A percentile compares a stretch with the other conserved stretches of the same genome.
Evolutionary conservation across 75 land plant species (phyloP).

Genomic region (Sequoia sempervirens): DNA sequence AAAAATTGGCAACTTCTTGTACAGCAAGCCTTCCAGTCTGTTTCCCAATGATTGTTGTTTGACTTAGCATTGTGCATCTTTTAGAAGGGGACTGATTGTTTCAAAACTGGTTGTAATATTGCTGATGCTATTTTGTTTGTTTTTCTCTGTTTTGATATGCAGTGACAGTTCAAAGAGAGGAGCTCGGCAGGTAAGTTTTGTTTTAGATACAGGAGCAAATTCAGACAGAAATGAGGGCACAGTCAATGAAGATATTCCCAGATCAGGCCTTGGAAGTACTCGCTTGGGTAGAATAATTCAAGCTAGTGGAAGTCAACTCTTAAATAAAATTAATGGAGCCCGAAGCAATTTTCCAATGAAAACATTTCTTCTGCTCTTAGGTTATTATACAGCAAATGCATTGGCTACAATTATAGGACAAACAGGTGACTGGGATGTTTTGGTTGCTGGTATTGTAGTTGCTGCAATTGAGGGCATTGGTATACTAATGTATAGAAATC

Average conservation of each 20-base stretch:
- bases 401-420: constrained; percentile 93
- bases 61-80: background rate
- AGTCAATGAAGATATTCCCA: constrained; percentile 21
- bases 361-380: constrained; percentile 84
- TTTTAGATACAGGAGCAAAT: constrained; percentile 47
- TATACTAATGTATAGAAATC: constrained; percentile 72
- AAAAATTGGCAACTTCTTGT: background rate
- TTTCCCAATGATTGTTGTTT: background rate
- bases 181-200: constrained; percentile 25
- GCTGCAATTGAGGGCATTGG: constrained; percentile 97
- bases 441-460: constrained; percentile 90
- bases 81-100: background rate
- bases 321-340: constrained; percentile 63
- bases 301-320: constrained; percentile 49
- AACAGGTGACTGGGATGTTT: constrained; percentile 98
- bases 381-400: constrained; percentile 94
- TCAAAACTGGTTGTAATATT: background rate
- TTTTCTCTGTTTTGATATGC: background rate
- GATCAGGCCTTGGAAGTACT: constrained; percentile 46
- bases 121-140: background rate
- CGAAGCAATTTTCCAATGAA: constrained; percentile 84
- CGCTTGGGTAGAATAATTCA: constrained; percentile 70
- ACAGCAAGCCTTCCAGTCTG: background rate
- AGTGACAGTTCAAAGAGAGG: constrained; percentile 19
- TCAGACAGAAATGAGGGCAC: constrained; percentile 22